Conservation (phyloP, 305 asterid genomes). For the Fraxinus angustifolia region DNA sequence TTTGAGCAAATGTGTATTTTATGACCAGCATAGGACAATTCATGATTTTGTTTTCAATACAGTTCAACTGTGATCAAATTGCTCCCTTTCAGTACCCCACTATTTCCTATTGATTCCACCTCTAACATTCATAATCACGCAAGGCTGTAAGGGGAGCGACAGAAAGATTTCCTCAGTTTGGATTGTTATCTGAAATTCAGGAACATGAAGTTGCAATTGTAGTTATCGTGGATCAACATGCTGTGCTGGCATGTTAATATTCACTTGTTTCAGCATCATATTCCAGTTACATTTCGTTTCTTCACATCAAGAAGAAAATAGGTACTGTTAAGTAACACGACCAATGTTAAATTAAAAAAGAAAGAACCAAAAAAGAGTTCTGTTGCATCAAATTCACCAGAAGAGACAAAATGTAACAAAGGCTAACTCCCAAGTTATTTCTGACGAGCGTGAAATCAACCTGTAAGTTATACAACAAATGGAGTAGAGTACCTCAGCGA, state of each 20-base stretch:
- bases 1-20: neutral
- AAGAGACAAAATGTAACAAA: neutral
- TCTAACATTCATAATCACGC: neutral
- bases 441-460: neutral
- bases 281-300: neutral
- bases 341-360: neutral
- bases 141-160: neutral
- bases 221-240: neutral
- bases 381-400: slow-evolving; percentile 11
- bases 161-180: neutral
- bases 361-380: neutral
- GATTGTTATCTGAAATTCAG: neutral
- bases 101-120: neutral
- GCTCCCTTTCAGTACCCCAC: neutral
- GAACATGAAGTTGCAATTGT: neutral
- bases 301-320: neutral
- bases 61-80: neutral
- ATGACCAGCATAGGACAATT: neutral
- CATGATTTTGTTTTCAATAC: neutral
- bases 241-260: neutral
- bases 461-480: neutral
- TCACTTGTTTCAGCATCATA: slow-evolving; percentile 7
- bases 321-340: neutral
- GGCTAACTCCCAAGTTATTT: neutral
- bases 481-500: neutral